phyloP scores from a whole-genome alignment of 139 green algal genomes.

The Chlorella sp. region DNA sequence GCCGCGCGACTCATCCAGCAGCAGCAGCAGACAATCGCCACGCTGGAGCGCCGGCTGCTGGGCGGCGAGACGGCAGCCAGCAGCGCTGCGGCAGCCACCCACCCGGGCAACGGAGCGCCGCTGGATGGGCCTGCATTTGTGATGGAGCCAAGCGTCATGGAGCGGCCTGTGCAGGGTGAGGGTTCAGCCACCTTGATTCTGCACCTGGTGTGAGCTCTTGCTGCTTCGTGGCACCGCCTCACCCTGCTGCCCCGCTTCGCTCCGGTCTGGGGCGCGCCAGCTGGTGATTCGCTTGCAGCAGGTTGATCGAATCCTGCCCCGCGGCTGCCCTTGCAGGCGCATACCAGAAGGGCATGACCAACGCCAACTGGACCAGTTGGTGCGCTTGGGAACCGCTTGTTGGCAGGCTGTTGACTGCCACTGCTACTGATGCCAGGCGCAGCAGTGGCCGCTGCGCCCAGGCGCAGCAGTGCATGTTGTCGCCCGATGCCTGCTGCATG shows the following conservation, averaged over 20 bases:
- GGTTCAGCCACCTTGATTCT: constrained; percentile 63
- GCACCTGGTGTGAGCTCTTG: not conserved
- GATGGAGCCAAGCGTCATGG: constrained; percentile 44
- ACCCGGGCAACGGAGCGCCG: not conserved
- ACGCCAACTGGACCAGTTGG: constrained; percentile 55
- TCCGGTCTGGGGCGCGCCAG: no score
- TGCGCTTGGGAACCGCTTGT: not conserved
- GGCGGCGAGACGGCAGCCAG: not conserved
- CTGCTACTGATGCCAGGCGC: no score
- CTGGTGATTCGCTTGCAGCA: no score
- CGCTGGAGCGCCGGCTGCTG: not conserved
- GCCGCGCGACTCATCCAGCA: not conserved
- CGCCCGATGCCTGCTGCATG: no score
- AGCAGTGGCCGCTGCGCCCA: no score
- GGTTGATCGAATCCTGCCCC: no score
- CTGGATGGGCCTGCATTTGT: not conserved
- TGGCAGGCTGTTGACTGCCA: no score
- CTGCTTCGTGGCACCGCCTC: no score
- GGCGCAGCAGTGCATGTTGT: not conserved
- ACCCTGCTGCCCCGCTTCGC: no score
- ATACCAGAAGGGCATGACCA: constrained; percentile 64
- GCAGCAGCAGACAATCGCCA: not conserved
- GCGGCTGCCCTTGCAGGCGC: no score
- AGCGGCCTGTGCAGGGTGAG: constrained; percentile 67
- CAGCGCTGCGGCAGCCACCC: no score